A percentile compares a stretch with the other conserved stretches of the same genome.
Evolutionary conservation across 495 filamentous ascomycete genomes (phyloP).

Genomic region (Talaromyces thailandensis): DNA sequence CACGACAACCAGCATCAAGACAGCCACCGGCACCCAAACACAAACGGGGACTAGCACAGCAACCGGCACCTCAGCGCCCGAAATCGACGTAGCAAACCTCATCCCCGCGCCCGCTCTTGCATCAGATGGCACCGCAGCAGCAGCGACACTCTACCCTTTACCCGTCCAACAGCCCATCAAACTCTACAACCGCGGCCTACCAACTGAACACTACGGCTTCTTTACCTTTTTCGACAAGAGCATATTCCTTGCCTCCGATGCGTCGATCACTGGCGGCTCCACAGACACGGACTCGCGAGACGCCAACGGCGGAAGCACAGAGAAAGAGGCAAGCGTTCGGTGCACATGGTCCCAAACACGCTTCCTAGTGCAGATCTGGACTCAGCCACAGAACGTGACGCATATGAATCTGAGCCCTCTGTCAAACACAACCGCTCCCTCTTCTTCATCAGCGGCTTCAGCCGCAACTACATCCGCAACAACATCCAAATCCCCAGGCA

Average conservation of each 20-base stretch:
- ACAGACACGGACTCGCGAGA: slow-evolving; percentile 41
- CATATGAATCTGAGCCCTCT: slow-evolving; percentile 24
- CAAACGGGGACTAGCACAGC: not conserved
- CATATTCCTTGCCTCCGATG: slow-evolving; percentile 61
- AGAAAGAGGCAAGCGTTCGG: slow-evolving; percentile 51
- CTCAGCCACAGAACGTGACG: slow-evolving; percentile 32
- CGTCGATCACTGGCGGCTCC: slow-evolving; percentile 23
- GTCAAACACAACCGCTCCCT: slow-evolving; percentile 7
- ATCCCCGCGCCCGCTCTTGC: slow-evolving; percentile 54
- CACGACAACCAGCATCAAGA: not conserved
- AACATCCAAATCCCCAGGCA: slow-evolving; percentile 5
- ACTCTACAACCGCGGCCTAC: slow-evolving; percentile 71
- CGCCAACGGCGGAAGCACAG: slow-evolving; percentile 52
- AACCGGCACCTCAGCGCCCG: slow-evolving; percentile 5
- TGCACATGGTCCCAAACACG: slow-evolving; percentile 80
- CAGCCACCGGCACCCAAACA: not conserved
- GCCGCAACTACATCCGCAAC: slow-evolving; percentile 15
- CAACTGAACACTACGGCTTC: slow-evolving; percentile 86
- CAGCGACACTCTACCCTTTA: slow-evolving; percentile 57
- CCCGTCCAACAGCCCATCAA: slow-evolving; percentile 70
- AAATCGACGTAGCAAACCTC: slow-evolving; percentile 38
- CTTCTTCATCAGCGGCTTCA: slow-evolving; percentile 8
- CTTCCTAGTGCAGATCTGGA: slow-evolving; percentile 90
- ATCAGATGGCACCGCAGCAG: slow-evolving; percentile 59
- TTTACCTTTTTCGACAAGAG: slow-evolving; percentile 87